A percentile compares a stretch with the other conserved stretches of the same genome.
phyloP scores from a whole-genome alignment of 495 filamentous ascomycete species.

The Elaphomyces granulatus region DNA sequence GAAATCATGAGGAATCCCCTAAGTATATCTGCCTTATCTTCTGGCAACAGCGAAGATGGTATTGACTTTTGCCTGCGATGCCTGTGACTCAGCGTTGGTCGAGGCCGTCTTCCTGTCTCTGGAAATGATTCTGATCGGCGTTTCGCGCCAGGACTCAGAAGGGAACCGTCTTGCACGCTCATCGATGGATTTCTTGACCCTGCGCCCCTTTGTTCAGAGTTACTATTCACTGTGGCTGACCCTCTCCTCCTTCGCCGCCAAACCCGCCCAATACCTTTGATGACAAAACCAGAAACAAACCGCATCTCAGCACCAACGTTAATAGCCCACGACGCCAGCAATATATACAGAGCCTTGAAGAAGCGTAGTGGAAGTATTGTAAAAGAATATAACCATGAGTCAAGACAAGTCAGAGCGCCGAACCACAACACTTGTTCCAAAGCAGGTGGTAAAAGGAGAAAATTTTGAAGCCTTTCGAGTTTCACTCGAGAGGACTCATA shows the following conservation, averaged over 20 bases:
- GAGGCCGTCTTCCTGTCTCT: slow-evolving; percentile 20
- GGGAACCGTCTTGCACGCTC: too few relatives aligned
- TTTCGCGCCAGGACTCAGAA: slow-evolving; percentile 6
- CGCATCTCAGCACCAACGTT: slow-evolving; percentile 49
- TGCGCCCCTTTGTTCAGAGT: slow-evolving; percentile 8
- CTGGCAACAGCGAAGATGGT: slow-evolving; percentile 67
- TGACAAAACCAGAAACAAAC: slow-evolving; percentile 57
- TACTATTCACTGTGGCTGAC: slow-evolving; percentile 9
- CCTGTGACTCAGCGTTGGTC: slow-evolving; percentile 24
- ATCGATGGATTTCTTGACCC: slow-evolving; percentile 17
- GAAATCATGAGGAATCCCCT: slow-evolving; percentile 74
- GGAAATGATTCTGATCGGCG: neutral
- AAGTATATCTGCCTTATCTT: slow-evolving; percentile 89
- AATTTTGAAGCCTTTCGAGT: slow-evolving; percentile 83
- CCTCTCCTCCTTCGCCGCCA: slow-evolving; percentile 46
- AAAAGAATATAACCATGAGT: slow-evolving; percentile 95
- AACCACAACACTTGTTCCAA: slow-evolving; percentile 82
- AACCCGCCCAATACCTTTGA: slow-evolving; percentile 57
- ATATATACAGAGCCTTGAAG: slow-evolving; percentile 61
- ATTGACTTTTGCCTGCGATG: slow-evolving; percentile 70
- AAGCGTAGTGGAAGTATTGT: slow-evolving; percentile 90
- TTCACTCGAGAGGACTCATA: slow-evolving; percentile 97
- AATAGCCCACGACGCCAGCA: slow-evolving; percentile 56
- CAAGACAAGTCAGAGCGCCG: slow-evolving; percentile 77
- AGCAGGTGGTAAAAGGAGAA: slow-evolving; percentile 63